These are phyloP conservation scores for Aspergillus biplanus DNA, from an alignment of 495 filamentous ascomycete species.

Conservation along the genomic window DNA sequence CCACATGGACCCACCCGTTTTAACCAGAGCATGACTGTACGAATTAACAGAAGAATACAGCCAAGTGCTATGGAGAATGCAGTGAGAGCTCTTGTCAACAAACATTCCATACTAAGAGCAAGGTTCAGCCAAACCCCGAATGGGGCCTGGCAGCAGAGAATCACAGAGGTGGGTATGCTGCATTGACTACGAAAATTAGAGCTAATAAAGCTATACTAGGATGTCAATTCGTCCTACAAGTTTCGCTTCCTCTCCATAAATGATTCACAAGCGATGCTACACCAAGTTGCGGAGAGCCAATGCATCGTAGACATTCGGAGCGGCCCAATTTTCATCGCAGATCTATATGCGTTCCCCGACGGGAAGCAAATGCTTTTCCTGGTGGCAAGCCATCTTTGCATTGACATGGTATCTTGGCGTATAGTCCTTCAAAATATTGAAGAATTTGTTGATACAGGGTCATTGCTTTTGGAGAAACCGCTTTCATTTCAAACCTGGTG, in stretches of 20 bases:
- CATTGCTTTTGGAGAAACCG: slow-evolving; percentile 41
- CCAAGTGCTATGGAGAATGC: slow-evolving; percentile 55
- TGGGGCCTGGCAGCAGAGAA: slow-evolving; percentile 49
- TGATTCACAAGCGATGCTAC: neutral
- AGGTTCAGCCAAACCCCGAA: slow-evolving; percentile 52
- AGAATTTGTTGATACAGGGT: slow-evolving; percentile 54
- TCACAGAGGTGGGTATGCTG: slow-evolving; percentile 34
- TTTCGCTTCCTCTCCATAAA: neutral
- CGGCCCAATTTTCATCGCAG: slow-evolving; percentile 49
- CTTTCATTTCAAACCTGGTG: slow-evolving; percentile 71
- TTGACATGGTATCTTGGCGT: slow-evolving; percentile 74
- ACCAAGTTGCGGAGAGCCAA: neutral
- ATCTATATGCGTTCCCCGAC: slow-evolving; percentile 58
- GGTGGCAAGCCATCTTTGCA: slow-evolving; percentile 66
- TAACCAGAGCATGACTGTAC: slow-evolving; percentile 71
- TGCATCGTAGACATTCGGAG: slow-evolving; percentile 39
- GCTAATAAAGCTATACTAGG: slow-evolving; percentile 21
- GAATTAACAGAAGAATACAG: slow-evolving; percentile 53
- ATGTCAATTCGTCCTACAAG: neutral
- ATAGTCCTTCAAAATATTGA: slow-evolving; percentile 69
- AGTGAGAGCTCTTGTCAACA: slow-evolving; percentile 59
- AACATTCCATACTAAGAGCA: slow-evolving; percentile 71
- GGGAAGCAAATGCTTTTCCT: slow-evolving; percentile 63
- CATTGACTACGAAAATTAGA: neutral
- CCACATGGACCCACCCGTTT: slow-evolving; percentile 59